phyloP scores from a whole-genome alignment of 2,329 filamentous ascomycete genomes.

The Alternaria panax region DNA sequence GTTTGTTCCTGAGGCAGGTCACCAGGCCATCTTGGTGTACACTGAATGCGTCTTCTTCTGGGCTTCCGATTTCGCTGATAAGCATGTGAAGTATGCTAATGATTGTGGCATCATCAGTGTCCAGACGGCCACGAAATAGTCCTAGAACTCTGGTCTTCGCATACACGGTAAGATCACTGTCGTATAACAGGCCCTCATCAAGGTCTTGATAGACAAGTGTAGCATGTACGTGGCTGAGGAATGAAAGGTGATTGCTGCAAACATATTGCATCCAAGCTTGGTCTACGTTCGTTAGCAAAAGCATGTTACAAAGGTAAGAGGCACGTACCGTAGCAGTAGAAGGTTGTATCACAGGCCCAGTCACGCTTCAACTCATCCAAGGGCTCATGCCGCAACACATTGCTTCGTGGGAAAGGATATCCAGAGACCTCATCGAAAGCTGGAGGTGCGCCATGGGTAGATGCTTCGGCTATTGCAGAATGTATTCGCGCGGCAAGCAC shows the following conservation, averaged over 20 bases:
- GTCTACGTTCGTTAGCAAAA: slow-evolving; percentile 22
- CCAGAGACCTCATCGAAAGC: slow-evolving; percentile 28
- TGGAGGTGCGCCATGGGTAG: slow-evolving; percentile 33
- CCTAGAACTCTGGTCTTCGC: slow-evolving; percentile 42
- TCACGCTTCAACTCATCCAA: slow-evolving; percentile 32
- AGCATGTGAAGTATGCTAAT: slow-evolving; percentile 44
- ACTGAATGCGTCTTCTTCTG: slow-evolving; percentile 39
- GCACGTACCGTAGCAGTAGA: slow-evolving; percentile 33
- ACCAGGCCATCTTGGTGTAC: slow-evolving; percentile 39
- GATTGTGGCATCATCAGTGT: slow-evolving; percentile 40
- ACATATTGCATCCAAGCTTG: slow-evolving; percentile 38
- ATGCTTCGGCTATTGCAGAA: slow-evolving; percentile 27
- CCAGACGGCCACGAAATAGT: slow-evolving; percentile 36
- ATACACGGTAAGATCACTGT: slow-evolving; percentile 41
- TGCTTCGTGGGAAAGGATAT: slow-evolving; percentile 32
- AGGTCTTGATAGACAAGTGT: slow-evolving; percentile 45
- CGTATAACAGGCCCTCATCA: slow-evolving; percentile 35
- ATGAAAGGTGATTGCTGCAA: slow-evolving; percentile 40
- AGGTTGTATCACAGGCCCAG: slow-evolving; percentile 31
- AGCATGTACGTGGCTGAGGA: slow-evolving; percentile 46
- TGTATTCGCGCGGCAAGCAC: slow-evolving; percentile 37
- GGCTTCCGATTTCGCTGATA: slow-evolving; percentile 40
- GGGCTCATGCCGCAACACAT: slow-evolving; percentile 16
- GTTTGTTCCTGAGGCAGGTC: slow-evolving; percentile 33
- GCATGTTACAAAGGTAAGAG: too few relatives aligned